Conservation (phyloP, 306 rosid genomes). For the Cercis canadensis region DNA sequence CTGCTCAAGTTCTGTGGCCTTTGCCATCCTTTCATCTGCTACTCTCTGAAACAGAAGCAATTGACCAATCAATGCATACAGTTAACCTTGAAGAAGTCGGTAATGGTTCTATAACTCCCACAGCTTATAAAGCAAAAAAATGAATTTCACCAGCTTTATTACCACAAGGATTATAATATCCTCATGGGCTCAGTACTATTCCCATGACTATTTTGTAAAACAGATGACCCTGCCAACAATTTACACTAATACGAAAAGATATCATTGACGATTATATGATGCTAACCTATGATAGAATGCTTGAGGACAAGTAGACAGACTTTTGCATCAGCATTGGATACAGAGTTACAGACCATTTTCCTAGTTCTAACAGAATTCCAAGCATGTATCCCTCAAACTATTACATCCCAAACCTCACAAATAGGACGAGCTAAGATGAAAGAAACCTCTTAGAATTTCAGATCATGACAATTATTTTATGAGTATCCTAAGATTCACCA, state of each 20-base stretch:
- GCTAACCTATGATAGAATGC: constrained; percentile 17
- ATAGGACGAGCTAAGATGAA: background rate
- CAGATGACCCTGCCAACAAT: constrained; percentile 11
- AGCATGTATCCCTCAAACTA: background rate
- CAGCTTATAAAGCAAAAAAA: constrained; percentile 3
- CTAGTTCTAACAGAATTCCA: background rate
- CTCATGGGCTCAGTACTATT: background rate
- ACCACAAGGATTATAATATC: background rate
- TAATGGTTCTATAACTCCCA: constrained; percentile 5
- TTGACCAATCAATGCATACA: constrained; percentile 36
- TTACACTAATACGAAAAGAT: constrained; percentile 18
- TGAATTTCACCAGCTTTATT: background rate
- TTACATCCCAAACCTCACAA: too few species aligned
- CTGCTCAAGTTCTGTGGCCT: constrained; percentile 95
- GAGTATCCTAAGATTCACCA: constrained; percentile 4
- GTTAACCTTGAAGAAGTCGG: constrained; percentile 24
- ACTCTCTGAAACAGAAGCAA: constrained; percentile 62
- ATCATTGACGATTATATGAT: constrained; percentile 24
- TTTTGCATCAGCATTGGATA: constrained; percentile 21
- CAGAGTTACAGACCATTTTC: background rate
- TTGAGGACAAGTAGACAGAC: constrained; percentile 19
- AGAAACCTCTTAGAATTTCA: background rate
- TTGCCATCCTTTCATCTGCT: constrained; percentile 91
- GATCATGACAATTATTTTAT: constrained; percentile 1
- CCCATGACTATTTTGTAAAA: constrained; percentile 27